These are phyloP conservation scores for Iodosphaeria phyllophila DNA, from an alignment of 2,329 filamentous ascomycete species.

Conservation along the genomic window DNA sequence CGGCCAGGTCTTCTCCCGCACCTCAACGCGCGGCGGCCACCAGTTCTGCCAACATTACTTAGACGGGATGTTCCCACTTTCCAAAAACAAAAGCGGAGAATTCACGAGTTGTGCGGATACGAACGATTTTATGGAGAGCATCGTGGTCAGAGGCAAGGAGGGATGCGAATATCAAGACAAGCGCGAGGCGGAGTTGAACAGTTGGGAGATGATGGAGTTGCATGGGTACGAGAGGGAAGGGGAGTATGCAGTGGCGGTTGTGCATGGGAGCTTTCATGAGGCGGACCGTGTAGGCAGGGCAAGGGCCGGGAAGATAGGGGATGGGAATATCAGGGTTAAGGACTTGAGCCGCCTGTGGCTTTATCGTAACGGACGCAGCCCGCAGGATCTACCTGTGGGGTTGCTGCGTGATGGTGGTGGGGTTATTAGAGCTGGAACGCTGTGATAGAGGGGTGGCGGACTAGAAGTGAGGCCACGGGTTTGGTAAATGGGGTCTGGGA, in stretches of 20 bases:
- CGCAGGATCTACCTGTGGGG: conserved; percentile 21
- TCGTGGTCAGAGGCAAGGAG: conserved; percentile 24
- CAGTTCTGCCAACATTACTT: conserved; percentile 43
- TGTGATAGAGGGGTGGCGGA: conserved; percentile 7
- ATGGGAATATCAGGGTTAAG: conserved; percentile 30
- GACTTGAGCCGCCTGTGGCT: conserved; percentile 43
- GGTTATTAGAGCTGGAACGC: conserved; percentile 18
- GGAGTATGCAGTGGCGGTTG: neutral
- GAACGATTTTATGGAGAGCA: conserved; percentile 43
- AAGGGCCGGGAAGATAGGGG: conserved; percentile 10
- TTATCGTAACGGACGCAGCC: conserved; percentile 40
- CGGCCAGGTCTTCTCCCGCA: conserved; percentile 38
- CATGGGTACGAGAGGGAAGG: neutral
- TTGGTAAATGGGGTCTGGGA: too few species aligned
- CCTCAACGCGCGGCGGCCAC: conserved; percentile 30
- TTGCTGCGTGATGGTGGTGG: conserved; percentile 16
- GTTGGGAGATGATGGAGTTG: conserved; percentile 20
- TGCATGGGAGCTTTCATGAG: conserved; percentile 17
- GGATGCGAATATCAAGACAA: conserved; percentile 21
- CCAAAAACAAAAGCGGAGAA: conserved; percentile 20
- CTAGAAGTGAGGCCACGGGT: neutral
- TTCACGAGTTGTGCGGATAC: conserved; percentile 24
- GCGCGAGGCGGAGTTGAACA: conserved; percentile 27
- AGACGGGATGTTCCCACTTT: conserved; percentile 39
- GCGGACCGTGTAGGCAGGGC: too few species aligned